Percentiles rank a stretch among this genome's conserved stretches.
Evolutionary conservation across 2,329 filamentous ascomycete genomes (phyloP).

Genomic region (Aphanoascus verrucosus): DNA sequence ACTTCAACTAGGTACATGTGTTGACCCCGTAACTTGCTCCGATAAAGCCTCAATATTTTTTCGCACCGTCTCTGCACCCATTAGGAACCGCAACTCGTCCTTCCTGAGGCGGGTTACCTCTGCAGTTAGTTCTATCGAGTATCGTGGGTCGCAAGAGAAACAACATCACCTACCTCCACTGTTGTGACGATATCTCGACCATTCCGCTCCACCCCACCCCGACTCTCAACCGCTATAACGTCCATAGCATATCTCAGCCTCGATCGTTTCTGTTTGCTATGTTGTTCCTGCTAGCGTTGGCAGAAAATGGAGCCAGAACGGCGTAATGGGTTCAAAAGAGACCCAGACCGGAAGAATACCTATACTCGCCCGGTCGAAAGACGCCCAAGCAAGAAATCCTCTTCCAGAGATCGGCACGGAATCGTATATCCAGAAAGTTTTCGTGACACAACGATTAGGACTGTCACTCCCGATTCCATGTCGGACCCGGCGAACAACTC

Average conservation of each 20-base stretch:
- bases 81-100: not conserved
- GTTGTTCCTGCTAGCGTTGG: not conserved
- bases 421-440: constrained; percentile 39
- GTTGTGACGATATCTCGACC: too few species aligned
- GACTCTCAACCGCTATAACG: not conserved
- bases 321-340: constrained; percentile 32
- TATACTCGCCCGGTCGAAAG: constrained; percentile 35
- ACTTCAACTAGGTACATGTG: not conserved
- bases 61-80: not conserved
- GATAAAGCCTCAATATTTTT: not conserved
- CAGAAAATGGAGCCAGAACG: constrained; percentile 33
- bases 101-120: not conserved
- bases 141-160: too few species aligned
- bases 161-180: too few species aligned
- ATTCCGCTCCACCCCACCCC: too few species aligned
- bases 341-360: constrained; percentile 30
- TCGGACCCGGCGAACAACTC: constrained; percentile 29
- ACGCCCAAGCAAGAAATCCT: constrained; percentile 38
- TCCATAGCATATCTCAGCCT: not conserved
- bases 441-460: constrained; percentile 35
- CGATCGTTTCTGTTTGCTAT: not conserved
- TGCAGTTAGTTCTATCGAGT: too few species aligned
- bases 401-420: constrained; percentile 38
- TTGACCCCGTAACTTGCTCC: not conserved
- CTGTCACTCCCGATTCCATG: constrained; percentile 37